Evolutionary conservation across 1,284 basidiomycete species (phyloP), one percentile per base, ranked within the genome.

Genomic region (Bothia castanella): DNA sequence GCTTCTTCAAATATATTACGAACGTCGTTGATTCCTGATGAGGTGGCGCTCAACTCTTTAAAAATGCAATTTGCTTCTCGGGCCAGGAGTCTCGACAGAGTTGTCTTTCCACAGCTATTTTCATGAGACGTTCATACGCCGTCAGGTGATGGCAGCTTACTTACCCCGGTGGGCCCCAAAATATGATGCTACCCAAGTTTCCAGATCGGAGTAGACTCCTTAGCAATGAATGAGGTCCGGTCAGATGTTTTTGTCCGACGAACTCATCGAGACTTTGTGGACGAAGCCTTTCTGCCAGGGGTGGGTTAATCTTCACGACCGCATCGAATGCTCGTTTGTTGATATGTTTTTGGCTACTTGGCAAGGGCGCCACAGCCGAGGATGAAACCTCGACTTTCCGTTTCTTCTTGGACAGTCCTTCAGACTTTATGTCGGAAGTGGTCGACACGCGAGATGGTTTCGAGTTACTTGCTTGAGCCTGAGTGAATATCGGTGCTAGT

Each of bases 1-100:
- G 92, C 90, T 61, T 92, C 88, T 54, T 93, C 90, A 53, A 92
- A 86, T 6, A 90, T 75, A 35, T 77, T 77, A 35, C 89, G 80
- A n/a, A 94, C 82, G 42, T 96, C 91, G 31, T 80, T 80, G 1
- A 89, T 82, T 0, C 88, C 87, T 0, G 86, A 82, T 30, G 77
- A 79, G 0, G 87, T 89, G 2, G 87, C 86, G 52, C 83, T 85
- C n/a, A 90, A 69, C 60, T 91, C 88, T 57, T 81, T 86, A 62
- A 89, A 89, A 11, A 80, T 73, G 13, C 79, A 80, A 58, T 82
- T 71, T 2, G 79, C 77, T 42, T 74, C 72, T 39, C 72, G 74
- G 0, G 89, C 86, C 4, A 92, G 67, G 9, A 92, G 67, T 51
- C 88, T 72, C 0, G 89, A 88, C 8, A 93, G 69, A 1, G 89